Base-by-base conservation (phyloP, 2,329 filamentous ascomycete species). In the Alternaria rosae region DNA sequence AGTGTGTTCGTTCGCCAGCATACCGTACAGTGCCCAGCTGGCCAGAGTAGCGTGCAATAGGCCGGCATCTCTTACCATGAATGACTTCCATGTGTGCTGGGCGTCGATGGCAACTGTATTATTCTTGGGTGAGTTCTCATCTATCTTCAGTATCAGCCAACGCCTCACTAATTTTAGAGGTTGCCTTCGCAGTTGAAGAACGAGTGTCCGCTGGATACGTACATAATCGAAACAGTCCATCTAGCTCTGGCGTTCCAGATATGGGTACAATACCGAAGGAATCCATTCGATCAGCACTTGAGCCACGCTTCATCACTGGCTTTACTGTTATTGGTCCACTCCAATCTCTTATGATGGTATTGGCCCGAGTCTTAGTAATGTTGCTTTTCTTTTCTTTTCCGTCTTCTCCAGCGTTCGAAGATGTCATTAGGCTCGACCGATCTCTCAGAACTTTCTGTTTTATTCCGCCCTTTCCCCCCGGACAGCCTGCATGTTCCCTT, bases 1-100 rank as follows among this genome's bases (percentile, higher is more conserved):
- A 25, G 28, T 57, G 45, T 65, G 41, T 2, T 64, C 65, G 26
- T 57, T 56, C 7, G 64, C 63, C 6, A 76, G 58, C 30, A 69
- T 61, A 11, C 70, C 70, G 35, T 74, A 73, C 10, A 76, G 52
- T 21, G 72, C 73, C 70, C 72, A 73, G 12, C 70, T 73, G n/a
- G 73, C 72, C 13, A 76, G 48, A 2, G 72, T 73, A 1, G 70
- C 70, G 47, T 76, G 73, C 8, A 74, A 45, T 6, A 76, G 32
- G 9, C 70, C 70, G 1, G 69, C 65, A 35, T 74, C 71, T n/a
- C 62, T 57, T 1, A 65, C 61, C 23, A 73, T 65, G 55, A 74
- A 70, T 3, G 61, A 47, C 63, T 62, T 69, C 72, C 71, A 75
- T 5, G 70, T 70, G 30, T 65, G 58, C 6, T 60, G 57, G 13